phyloP scores from a whole-genome alignment of 1,139 yeast genomes.

The Zygotorulaspora mrakii region DNA sequence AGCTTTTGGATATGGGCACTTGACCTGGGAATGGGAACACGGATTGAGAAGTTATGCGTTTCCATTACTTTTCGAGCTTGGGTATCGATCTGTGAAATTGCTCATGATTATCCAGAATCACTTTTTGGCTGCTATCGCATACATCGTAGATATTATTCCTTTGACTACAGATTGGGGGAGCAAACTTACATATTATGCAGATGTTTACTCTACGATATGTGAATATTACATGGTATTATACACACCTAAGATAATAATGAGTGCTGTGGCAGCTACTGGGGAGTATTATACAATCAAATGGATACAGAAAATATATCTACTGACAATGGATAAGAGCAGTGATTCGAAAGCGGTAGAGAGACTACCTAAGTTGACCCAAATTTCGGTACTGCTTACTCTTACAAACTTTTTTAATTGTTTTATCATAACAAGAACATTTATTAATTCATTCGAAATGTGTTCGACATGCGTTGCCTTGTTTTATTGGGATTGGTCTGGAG shows the following conservation, averaged over 20 bases:
- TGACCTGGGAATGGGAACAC: conserved; percentile 93
- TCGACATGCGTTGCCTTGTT: conserved; percentile 67
- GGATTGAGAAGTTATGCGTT: conserved; percentile 75
- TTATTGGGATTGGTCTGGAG: conserved; percentile 64
- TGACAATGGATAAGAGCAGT: conserved; percentile 32
- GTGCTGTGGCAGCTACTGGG: conserved; percentile 63
- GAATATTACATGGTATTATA: conserved; percentile 40
- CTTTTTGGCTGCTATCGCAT: not conserved
- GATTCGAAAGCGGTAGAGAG: conserved; percentile 31
- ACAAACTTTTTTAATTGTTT: conserved; percentile 82
- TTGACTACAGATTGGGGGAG: conserved; percentile 19
- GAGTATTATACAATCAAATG: conserved; percentile 59
- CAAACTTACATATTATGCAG: conserved; percentile 18
- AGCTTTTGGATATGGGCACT: conserved; percentile 74
- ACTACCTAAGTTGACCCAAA: conserved; percentile 12
- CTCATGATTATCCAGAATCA: not conserved
- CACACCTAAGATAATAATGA: conserved; percentile 68
- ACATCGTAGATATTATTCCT: conserved; percentile 5
- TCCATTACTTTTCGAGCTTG: conserved; percentile 58
- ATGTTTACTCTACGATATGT: conserved; percentile 8
- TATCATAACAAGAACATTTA: conserved; percentile 75
- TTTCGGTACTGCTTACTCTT: conserved; percentile 47
- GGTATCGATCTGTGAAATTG: conserved; percentile 21
- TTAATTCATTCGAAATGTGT: conserved; percentile 76
- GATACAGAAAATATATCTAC: conserved; percentile 36